phyloP scores from a whole-genome alignment of 2,329 filamentous ascomycete species.

The Cordyceps tenuipes region DNA sequence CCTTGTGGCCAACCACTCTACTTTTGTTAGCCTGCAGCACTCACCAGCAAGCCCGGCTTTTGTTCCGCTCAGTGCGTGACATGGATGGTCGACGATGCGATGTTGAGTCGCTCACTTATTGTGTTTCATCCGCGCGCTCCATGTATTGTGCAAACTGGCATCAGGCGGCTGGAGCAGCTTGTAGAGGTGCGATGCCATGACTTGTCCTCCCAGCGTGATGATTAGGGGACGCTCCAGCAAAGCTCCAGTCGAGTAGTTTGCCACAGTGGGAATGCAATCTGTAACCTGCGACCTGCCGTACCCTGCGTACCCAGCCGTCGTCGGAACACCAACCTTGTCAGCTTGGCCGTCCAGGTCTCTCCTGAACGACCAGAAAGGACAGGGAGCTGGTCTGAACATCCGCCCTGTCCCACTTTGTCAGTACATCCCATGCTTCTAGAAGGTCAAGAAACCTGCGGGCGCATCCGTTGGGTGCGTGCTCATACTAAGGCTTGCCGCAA shows the following conservation, averaged over 20 bases:
- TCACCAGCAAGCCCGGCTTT: not conserved
- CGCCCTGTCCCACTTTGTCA: not conserved
- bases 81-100: not conserved
- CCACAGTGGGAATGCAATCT: not conserved
- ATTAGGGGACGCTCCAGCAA: not conserved
- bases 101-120: not conserved
- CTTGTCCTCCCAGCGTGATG: not conserved
- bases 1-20: not conserved
- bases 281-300: no score
- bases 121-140: not conserved
- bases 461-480: not conserved
- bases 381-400: not conserved
- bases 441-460: not conserved
- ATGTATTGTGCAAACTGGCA: not conserved
- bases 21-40: not conserved
- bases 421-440: not conserved
- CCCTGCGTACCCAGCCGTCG: not conserved
- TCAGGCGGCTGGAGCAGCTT: not conserved
- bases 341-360: not conserved
- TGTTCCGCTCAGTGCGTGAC: conserved; percentile 5
- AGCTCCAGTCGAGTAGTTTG: not conserved
- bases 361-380: not conserved
- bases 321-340: not conserved
- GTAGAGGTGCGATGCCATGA: not conserved
- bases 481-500: not conserved